Conservation (phyloP, 2,329 filamentous ascomycete genomes). For the Paraphaeosphaeria minitans region DNA sequence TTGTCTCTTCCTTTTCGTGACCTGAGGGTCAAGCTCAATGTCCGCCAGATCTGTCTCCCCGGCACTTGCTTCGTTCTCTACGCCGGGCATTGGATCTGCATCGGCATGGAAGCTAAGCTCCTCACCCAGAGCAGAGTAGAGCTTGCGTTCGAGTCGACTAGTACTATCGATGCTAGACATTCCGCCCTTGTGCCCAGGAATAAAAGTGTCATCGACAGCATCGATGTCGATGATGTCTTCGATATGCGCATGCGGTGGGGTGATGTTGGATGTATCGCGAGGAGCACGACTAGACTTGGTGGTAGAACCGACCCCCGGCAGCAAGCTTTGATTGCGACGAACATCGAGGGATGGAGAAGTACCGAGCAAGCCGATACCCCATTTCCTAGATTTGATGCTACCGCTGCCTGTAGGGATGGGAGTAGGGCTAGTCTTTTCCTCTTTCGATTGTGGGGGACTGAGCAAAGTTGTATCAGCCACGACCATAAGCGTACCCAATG, state of each 20-base stretch:
- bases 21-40: conserved; percentile 24
- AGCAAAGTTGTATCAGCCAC: neutral
- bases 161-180: conserved; percentile 40
- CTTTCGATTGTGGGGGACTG: neutral
- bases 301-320: conserved; percentile 7
- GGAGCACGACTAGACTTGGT: conserved; percentile 6
- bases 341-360: conserved; percentile 11
- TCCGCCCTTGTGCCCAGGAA: conserved; percentile 29
- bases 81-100: conserved; percentile 16
- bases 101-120: conserved; percentile 32
- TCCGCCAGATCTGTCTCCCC: conserved; percentile 13
- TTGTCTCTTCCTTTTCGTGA: conserved; percentile 37
- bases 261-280: conserved; percentile 1
- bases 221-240: conserved; percentile 33
- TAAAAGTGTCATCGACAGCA: conserved; percentile 24
- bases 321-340: conserved; percentile 26
- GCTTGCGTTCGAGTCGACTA: conserved; percentile 31
- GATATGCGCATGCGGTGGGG: conserved; percentile 7
- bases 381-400: conserved; percentile 34
- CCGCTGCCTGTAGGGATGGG: conserved; percentile 19
- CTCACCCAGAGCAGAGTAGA: conserved; percentile 40
- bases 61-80: conserved; percentile 20
- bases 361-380: conserved; percentile 16
- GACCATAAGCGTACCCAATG: too few species aligned
- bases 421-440: conserved; percentile 24